Conservation (phyloP, 2,329 filamentous ascomycete genomes). For the Juglanconis oblonga region DNA sequence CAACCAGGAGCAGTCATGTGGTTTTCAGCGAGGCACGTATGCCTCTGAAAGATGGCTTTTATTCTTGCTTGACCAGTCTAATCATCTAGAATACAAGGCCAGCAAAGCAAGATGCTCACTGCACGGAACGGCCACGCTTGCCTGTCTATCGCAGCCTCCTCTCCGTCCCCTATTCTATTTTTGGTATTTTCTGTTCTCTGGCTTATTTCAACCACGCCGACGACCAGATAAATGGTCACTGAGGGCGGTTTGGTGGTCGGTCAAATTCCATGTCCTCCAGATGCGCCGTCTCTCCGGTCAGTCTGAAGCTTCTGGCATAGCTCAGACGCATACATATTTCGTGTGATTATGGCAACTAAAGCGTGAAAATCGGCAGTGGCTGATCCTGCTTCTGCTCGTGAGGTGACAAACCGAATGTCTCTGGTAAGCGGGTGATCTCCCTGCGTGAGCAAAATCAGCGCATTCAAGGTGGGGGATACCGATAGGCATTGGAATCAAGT, state of each 20-base stretch:
- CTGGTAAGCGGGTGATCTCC: slow-evolving; percentile 9
- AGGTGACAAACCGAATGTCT: neutral
- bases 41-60: slow-evolving; percentile 17
- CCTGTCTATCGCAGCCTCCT: neutral
- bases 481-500: slow-evolving; percentile 1
- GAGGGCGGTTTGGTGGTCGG: neutral
- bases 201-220: neutral
- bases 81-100: slow-evolving; percentile 14
- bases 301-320: neutral
- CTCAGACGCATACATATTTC: neutral
- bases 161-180: neutral
- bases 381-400: neutral
- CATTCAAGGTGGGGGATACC: slow-evolving; percentile 3
- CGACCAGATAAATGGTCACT: neutral
- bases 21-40: slow-evolving; percentile 16
- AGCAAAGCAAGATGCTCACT: neutral
- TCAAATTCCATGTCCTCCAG: neutral
- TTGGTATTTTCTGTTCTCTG: slow-evolving; percentile 2
- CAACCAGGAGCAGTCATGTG: neutral
- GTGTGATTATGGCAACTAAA: neutral
- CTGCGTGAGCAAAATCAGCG: slow-evolving; percentile 18
- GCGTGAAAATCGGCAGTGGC: neutral
- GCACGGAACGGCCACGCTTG: neutral
- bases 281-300: neutral
- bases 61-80: slow-evolving; percentile 12